Evolutionary conservation across 208 protist species (phyloP), one percentile per base, ranked within the genome.

Genomic region (Leishmania amazonensis): DNA sequence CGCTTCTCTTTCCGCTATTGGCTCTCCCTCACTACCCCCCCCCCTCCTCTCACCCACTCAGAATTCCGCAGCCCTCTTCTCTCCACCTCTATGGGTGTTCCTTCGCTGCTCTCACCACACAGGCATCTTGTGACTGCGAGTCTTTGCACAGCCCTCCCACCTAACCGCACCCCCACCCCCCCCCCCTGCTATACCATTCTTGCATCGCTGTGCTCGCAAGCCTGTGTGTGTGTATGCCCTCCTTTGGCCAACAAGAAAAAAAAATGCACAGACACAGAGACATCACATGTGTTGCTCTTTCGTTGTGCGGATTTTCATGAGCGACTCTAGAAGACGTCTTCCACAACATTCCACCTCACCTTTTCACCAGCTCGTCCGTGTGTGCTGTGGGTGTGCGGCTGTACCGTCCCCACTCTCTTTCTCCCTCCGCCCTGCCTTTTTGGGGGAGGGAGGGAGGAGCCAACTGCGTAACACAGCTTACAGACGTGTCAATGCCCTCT

Each of bases 381-480:
- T 76, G 13, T 73, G 81, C 54, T 68, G 38, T n/a, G 57, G 28
- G 67, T 8, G 40, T 45, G 67, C 35, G 71, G 47, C 81, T 28
- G 47, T 24, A 42, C 35, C 19, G 4, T 47, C 6, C 54, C 53
- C 78, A 67, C 57, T 49, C 60, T 54, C 67, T 64, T 62, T 84
- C 42, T 40, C 54, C 75, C 68, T 64, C 38, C 68, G 19, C 45
- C 21, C 67, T 76, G 51, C 54, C 54, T 58, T 65, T 68, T 64
- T 13, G 0, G 15, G 51, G 17, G 13, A 42, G 40, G 40, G 40
- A 9, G 9, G 9, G 13, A 8, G 45, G 8, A 4, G 45, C 17
- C 45, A n/a, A 74, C 70, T 53, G 21, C 47, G 70, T 15, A 51
- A 21, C 40, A 74, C 45, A 13, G 40, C 45, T 51, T 53, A 28